Percentiles rank a stretch among this genome's conserved stretches.
These are phyloP conservation scores for Trichoderma koningiopsis DNA, from an alignment of 2,329 filamentous ascomycete species.

Conservation along the genomic window DNA sequence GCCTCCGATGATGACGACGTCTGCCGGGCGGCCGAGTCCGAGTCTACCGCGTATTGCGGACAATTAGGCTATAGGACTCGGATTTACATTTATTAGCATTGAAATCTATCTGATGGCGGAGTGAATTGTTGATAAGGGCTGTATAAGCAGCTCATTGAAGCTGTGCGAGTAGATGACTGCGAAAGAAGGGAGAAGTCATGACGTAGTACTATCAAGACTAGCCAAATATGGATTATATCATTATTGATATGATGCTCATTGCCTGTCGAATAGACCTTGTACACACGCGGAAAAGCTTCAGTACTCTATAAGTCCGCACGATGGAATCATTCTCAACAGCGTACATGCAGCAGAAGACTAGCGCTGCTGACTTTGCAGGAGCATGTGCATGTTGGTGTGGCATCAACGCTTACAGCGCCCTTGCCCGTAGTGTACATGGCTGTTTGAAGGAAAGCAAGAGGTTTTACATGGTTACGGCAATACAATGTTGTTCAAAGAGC, in stretches of 20 bases:
- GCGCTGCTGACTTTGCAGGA: not conserved
- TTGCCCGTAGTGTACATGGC: too few relatives aligned
- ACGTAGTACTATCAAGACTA: not conserved
- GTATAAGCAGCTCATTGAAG: too few relatives aligned
- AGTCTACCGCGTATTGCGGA: not conserved
- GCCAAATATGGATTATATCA: not conserved
- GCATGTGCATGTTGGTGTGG: not conserved
- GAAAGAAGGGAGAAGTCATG: not conserved
- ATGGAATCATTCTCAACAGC: not conserved
- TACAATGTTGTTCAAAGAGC: too few relatives aligned
- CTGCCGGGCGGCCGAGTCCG: not conserved
- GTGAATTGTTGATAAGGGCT: not conserved
- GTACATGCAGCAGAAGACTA: not conserved
- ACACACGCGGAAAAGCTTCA: not conserved
- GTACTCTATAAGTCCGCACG: too few relatives aligned
- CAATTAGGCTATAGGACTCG: not conserved
- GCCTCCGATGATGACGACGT: not conserved
- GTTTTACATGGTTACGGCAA: too few relatives aligned
- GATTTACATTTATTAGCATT: not conserved
- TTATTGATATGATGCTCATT: not conserved
- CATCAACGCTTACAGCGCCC: too few relatives aligned
- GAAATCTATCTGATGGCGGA: not conserved
- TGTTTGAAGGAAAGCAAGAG: too few relatives aligned
- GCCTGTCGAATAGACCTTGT: not conserved
- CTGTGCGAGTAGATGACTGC: not conserved